Conservation (phyloP, 306 rosid genomes). For the Vigna radiata region DNA sequence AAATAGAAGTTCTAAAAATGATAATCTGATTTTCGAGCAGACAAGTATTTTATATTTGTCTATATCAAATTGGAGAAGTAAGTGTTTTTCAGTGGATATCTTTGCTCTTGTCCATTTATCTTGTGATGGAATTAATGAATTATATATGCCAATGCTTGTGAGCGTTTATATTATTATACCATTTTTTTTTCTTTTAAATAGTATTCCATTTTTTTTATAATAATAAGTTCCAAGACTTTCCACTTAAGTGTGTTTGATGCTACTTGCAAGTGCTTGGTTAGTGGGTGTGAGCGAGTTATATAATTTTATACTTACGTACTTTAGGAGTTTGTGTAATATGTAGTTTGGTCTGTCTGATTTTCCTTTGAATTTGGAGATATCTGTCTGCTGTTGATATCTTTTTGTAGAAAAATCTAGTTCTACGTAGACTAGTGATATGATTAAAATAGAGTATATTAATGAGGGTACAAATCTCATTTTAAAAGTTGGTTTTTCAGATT, state of each 20-base stretch:
- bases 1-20: slow-evolving; percentile 20
- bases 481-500: too few species aligned
- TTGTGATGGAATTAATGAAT: slow-evolving; percentile 19
- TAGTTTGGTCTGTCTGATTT: too few species aligned
- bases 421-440: too few species aligned
- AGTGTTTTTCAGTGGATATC: neutral
- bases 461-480: too few species aligned
- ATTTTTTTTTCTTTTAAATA: slow-evolving; percentile 18
- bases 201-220: neutral
- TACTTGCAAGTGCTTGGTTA: slow-evolving; percentile 16
- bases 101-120: slow-evolving; percentile 2
- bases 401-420: too few species aligned
- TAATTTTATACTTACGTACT: slow-evolving; percentile 1
- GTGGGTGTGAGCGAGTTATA: slow-evolving; percentile 12
- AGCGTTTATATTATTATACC: slow-evolving; percentile 12
- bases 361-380: too few species aligned
- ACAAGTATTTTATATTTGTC: slow-evolving; percentile 12
- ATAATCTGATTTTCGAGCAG: slow-evolving; percentile 19
- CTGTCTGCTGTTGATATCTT: too few species aligned
- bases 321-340: slow-evolving; percentile 32
- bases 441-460: too few species aligned
- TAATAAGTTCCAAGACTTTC: slow-evolving; percentile 26
- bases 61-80: neutral
- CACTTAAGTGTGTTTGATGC: slow-evolving; percentile 20
- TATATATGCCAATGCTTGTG: slow-evolving; percentile 38